Base-by-base conservation (phyloP, 768 basidiomycete genomes). In the Tricholoma hemisulphureum region DNA sequence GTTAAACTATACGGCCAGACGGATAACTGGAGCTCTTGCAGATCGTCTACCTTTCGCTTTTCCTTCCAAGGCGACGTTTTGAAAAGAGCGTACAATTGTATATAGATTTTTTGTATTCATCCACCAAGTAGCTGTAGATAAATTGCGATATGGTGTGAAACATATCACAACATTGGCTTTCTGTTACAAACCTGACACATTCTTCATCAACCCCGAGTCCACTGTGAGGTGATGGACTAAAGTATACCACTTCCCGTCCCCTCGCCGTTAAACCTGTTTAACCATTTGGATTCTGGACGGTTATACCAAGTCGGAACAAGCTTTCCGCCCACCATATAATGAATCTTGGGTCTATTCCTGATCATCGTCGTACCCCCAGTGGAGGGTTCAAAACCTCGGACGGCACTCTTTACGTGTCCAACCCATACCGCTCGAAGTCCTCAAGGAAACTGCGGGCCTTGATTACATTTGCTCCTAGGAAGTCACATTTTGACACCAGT, bases 391-490 rank as follows among this genome's bases (percentile, higher is more conserved):
- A 82, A 39, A 84, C 86, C 2, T 73, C 82, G 1, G 79, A 82
- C 32, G 88, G 88, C 50, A 89, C 86, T 1, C 71, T 91, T 46
- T 87, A 88, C 62, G 83, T 92, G 53, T 90, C 88, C 5, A 87
- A 85, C 64, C 86, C 89, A 1, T 89, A 85, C 71, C 84, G 88
- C 4, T 89, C 91, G 51, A 83, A 80, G 63, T 77, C 81, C 11
- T 85, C 86, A 26, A 91, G 89, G 73, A 91, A 87, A 66, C 76
- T 95, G 11, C 85, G 89, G 43, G 91, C 94, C 0, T 75, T 93
- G 59, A 79, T 96, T 65, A 88, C 90, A 18, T 98, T 97, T 73
- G 82, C 87, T 5, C 93, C 95, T 4, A 83, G 96, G 51, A 85
- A 87, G 57, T 94, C 93, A 3, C 81, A 80, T 52, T 93, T 98